Conservation (phyloP, 2,329 filamentous ascomycete species). For the Myriosclerotinia scirpicola region DNA sequence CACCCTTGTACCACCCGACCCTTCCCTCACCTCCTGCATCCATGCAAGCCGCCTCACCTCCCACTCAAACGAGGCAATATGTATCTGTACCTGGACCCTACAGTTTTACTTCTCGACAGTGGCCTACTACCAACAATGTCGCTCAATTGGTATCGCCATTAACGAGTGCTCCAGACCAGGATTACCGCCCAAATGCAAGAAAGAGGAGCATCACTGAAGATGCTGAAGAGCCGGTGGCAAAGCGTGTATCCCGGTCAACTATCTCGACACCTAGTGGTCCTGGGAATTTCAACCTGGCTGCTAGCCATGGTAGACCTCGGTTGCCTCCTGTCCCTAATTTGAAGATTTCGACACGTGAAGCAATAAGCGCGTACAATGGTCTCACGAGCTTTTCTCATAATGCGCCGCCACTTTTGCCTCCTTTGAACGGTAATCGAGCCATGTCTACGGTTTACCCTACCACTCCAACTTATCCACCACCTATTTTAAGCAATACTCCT, state of each 20-base stretch:
- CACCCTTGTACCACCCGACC: constrained; percentile 44
- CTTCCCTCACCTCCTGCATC: constrained; percentile 53
- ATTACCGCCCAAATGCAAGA: constrained; percentile 42
- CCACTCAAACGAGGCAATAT: constrained; percentile 44
- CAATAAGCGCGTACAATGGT: constrained; percentile 32
- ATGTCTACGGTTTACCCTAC: constrained; percentile 75
- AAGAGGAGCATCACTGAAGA: constrained; percentile 61
- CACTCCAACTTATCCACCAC: constrained; percentile 50
- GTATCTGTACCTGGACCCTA: constrained; percentile 33
- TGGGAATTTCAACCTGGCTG: constrained; percentile 25
- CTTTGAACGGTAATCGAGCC: constrained; percentile 49
- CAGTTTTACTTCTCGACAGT: constrained; percentile 38
- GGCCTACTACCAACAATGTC: constrained; percentile 43
- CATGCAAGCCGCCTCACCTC: constrained; percentile 50
- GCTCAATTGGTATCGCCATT: constrained; percentile 38
- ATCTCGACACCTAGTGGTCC: constrained; percentile 18
- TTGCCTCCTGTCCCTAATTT: constrained; percentile 67
- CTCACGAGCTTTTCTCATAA: constrained; percentile 32
- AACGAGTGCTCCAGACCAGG: constrained; percentile 42
- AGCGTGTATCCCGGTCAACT: constrained; percentile 43
- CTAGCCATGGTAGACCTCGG: constrained; percentile 45
- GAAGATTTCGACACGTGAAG: constrained; percentile 45
- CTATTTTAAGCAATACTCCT: constrained; percentile 42
- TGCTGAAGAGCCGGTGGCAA: constrained; percentile 55
- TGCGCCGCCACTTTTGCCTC: constrained; percentile 36